A percentile compares a stretch with the other conserved stretches of the same genome.
Conservation (phyloP, 345 rosid genomes). For the Triadica sebifera region DNA sequence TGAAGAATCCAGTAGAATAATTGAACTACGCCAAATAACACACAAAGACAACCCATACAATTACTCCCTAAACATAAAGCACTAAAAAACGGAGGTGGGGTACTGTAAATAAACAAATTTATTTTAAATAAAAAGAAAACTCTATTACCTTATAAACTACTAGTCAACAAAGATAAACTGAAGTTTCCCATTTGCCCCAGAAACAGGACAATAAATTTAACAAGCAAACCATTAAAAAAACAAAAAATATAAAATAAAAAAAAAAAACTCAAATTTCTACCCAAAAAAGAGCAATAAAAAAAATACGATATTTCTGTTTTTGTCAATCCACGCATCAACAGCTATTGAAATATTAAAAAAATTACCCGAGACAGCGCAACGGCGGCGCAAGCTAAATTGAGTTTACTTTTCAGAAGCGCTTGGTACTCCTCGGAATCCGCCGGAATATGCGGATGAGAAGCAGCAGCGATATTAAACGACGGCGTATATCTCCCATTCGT, state of each 20-base stretch:
- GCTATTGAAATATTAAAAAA: background rate
- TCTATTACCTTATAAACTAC: background rate
- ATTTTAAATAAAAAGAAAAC: background rate
- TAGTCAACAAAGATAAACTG: background rate
- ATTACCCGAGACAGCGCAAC: slow-evolving; percentile 31
- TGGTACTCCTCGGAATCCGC: slow-evolving; percentile 30
- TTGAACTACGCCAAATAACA: background rate
- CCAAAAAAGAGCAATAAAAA: background rate
- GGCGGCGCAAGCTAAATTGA: slow-evolving; percentile 33
- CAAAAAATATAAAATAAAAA: background rate
- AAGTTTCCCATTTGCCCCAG: background rate
- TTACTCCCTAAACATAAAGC: background rate
- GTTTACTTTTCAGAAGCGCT: slow-evolving; percentile 27
- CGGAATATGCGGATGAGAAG: slow-evolving; percentile 11
- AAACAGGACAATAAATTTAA: background rate
- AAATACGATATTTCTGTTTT: background rate
- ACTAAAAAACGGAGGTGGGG: background rate
- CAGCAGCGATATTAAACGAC: background rate
- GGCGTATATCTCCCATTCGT: background rate
- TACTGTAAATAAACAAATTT: background rate
- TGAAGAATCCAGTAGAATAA: background rate
- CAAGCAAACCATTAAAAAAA: background rate
- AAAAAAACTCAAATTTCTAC: background rate
- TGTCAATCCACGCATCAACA: background rate
- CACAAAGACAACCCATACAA: background rate